Evolutionary conservation across 2,329 filamentous ascomycete species (phyloP), one percentile per base, ranked within the genome.

Genomic region (Fusarium sp.): DNA sequence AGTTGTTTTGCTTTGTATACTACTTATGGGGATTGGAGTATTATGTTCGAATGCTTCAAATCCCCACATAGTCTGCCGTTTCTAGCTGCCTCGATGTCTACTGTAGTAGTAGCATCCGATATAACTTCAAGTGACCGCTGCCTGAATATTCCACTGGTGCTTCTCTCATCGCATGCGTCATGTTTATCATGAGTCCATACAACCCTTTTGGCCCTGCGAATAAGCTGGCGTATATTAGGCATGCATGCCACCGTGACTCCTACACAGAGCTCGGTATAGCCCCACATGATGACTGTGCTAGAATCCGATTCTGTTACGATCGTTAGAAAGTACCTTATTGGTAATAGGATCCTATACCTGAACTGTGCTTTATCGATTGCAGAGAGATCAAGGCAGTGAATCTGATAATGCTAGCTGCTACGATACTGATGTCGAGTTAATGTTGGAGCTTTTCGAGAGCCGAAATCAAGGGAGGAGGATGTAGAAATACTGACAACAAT

Each of bases 231-330:
- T 4, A 44, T 50, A 2, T 4, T 33, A 0, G 44, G 58, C 8
- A 42, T 50, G 10, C 38, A 61, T 3, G 18, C 53, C 3, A 50
- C 54, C 10, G 58, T 34, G 2, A 51, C 15, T 1, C 58, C 54
- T 6, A 51, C 39, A 3, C 43, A 61, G 1, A 49, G 31, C 2
- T 61, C 53, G 1, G 44, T 51, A 4, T 18, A 44, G 10, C 36
- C 44, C 44, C 58, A 51, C 18, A 60, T 18, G 0, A 49, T 9
- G 1, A 42, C 57, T 8, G 11, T 58, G 0, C 22, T 24, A 22
- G 22, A 18, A 3, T 33, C 13, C 10, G 6, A n/a, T 15, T 10
- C 22, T 36, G 14, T 6, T 3, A 24, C 4, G 15, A 2, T 10
- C 4, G 0, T 10, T 24, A 24, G 22, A 15, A 24, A 24, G 22